Evolutionary conservation across 1,284 basidiomycete species (phyloP).

Genomic region (Boletus hoseneyae): DNA sequence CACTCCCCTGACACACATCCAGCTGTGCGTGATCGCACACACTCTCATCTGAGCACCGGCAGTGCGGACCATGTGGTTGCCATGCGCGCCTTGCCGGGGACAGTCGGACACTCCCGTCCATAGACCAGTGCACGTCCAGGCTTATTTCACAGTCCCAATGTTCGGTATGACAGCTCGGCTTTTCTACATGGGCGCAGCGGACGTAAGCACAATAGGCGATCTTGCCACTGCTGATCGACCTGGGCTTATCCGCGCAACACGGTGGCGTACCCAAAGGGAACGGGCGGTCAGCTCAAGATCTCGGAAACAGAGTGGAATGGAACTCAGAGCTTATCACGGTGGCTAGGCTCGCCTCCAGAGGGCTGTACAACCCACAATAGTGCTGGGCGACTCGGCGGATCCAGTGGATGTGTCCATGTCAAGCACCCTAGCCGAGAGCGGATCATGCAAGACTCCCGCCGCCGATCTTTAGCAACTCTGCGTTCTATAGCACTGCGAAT

Average conservation of each 20-base stretch:
- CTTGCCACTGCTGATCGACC: conserved; percentile 21
- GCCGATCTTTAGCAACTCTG: too few relatives aligned
- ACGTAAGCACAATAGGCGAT: conserved; percentile 18
- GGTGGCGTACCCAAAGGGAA: too few relatives aligned
- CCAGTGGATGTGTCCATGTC: too few relatives aligned
- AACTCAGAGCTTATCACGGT: too few relatives aligned
- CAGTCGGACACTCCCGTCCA: not conserved
- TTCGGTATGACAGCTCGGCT: not conserved
- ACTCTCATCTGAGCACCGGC: too few relatives aligned
- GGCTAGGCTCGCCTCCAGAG: not conserved
- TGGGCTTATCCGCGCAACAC: not conserved
- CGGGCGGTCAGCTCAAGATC: too few relatives aligned
- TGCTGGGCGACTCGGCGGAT: too few relatives aligned
- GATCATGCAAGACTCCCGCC: too few relatives aligned
- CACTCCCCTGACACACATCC: too few relatives aligned
- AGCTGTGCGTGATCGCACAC: not conserved
- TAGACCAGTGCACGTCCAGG: not conserved
- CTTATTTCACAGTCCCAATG: not conserved
- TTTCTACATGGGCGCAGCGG: conserved; percentile 5
- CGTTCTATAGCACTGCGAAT: too few relatives aligned
- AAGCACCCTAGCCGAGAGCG: too few relatives aligned
- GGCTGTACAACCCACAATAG: not conserved
- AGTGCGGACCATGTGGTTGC: not conserved
- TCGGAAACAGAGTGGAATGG: too few relatives aligned
- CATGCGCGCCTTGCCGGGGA: not conserved